These are phyloP conservation scores for Tuctoria greenei DNA, from an alignment of 176 grass and related monocot genomes.

Conservation along the genomic window DNA sequence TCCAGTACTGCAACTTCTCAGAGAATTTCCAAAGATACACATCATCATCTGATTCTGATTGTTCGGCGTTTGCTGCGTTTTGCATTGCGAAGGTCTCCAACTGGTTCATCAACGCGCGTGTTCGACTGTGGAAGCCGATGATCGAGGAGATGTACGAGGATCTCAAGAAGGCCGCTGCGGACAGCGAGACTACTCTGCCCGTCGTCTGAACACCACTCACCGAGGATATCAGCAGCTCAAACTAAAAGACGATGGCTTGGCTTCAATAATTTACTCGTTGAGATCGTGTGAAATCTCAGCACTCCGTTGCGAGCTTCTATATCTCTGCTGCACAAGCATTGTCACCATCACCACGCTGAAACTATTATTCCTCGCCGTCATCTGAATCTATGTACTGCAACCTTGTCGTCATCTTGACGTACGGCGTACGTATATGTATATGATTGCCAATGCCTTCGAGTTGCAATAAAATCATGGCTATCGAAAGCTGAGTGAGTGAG, in stretches of 20 bases:
- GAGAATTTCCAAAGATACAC: neutral
- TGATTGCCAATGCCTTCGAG: neutral
- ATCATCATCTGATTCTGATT: no score
- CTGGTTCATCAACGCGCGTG: conserved; percentile 92
- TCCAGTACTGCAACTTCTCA: neutral
- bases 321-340: neutral
- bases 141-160: conserved; percentile 92
- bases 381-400: neutral
- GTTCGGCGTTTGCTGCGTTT: neutral
- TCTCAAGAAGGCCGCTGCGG: conserved; percentile 50
- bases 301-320: no score
- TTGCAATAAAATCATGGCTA: neutral
- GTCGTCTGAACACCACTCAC: conserved; percentile 2
- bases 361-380: neutral
- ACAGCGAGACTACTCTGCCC: neutral
- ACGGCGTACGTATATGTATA: conserved; percentile 3
- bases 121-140: conserved; percentile 84
- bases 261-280: neutral
- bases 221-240: conserved; percentile 5
- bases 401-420: neutral
- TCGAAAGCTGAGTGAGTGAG: neutral
- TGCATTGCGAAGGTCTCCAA: conserved; percentile 71
- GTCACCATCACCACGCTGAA: no score
- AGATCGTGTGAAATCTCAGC: neutral
- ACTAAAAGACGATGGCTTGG: neutral